phyloP scores from a whole-genome alignment of 2,329 filamentous ascomycete genomes.

The Aspergillus japonicus region DNA sequence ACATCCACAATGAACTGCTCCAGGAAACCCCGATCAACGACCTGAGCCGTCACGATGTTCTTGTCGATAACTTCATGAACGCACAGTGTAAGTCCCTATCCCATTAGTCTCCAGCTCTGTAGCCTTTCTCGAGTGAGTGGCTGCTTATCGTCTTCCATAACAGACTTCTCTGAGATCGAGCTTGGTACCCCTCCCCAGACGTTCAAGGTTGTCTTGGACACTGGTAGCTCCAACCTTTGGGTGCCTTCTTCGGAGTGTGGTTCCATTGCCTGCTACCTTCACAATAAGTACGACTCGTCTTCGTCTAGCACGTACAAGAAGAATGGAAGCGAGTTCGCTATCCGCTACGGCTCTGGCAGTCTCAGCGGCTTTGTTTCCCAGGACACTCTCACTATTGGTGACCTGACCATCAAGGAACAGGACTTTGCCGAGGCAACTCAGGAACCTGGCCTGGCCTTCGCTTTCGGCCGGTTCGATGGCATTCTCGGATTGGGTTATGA shows the following conservation, averaged over 20 bases:
- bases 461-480: conserved; percentile 95
- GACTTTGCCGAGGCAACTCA: conserved; percentile 94
- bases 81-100: conserved; percentile 74
- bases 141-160: conserved; percentile 9
- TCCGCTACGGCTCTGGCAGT: conserved; percentile 91
- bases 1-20: conserved; percentile 73
- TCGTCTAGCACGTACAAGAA: conserved; percentile 87
- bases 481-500: conserved; percentile 94
- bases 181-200: conserved; percentile 87
- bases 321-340: conserved; percentile 90
- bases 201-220: conserved; percentile 99
- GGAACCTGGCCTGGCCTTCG: conserved; percentile 95
- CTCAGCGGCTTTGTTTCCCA: conserved; percentile 91
- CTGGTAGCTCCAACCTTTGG: conserved; percentile 98
- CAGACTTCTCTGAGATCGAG: conserved; percentile 95
- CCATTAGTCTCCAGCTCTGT: conserved; percentile 31
- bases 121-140: not conserved
- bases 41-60: conserved; percentile 72
- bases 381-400: conserved; percentile 82
- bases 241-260: conserved; percentile 86
- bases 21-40: conserved; percentile 66
- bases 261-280: conserved; percentile 97
- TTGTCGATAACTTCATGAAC: conserved; percentile 96
- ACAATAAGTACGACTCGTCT: conserved; percentile 92
- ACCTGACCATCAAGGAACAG: conserved; percentile 82